Base-by-base conservation (phyloP, 2,329 filamentous ascomycete genomes). In the Aspergillus texensis region DNA sequence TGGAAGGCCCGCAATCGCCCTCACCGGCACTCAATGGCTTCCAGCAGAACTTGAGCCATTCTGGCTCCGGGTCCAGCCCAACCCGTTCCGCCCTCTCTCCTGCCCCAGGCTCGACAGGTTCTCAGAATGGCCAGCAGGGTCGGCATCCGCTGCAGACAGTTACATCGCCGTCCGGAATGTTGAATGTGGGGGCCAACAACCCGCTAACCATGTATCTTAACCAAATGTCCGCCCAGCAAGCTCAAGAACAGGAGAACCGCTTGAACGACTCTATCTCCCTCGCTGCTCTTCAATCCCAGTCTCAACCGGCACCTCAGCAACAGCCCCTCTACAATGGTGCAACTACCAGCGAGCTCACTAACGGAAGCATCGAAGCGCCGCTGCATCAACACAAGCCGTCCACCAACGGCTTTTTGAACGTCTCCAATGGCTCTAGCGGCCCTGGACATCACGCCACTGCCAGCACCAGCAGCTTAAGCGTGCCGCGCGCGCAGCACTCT, bases 131-230 rank as follows among this genome's bases (percentile, higher is more conserved):
- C 66, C 75, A 84, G 84, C 73, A 85, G 80, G 73, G 86, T 82
- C 68, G 88, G 81, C 65, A 88, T 81, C 79, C 88, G 72, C 79
- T 90, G 73, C 80, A 89, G 68, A 74, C 72, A 8, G 70, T 78
- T 14, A 73, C 77, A 6, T 90, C 88, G 28, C 87, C 91, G 1
- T 90, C 90, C 2, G 86, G 88, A 24, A 87, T 96, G 63, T 88
- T 97, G 77, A 95, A 94, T 77, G 88, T 88, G 58, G 90, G 88
- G 60, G 84, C 84, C 73, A 94, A 88, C 82, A 97, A 97, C 78
- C 94, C 94, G 0, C 79, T 98, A 77, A 97, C 94, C 28, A 89
- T 97, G 88, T 98, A 97, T 76, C 85, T 97, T 63, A 94, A 89
- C 78, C 93, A 96, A 74, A 87, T 94, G 71, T 82, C 77, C 61